A percentile compares a stretch with the other conserved stretches of the same genome.
Conservation (phyloP, 2,329 filamentous ascomycete genomes). For the Harringtonia lauricola region DNA sequence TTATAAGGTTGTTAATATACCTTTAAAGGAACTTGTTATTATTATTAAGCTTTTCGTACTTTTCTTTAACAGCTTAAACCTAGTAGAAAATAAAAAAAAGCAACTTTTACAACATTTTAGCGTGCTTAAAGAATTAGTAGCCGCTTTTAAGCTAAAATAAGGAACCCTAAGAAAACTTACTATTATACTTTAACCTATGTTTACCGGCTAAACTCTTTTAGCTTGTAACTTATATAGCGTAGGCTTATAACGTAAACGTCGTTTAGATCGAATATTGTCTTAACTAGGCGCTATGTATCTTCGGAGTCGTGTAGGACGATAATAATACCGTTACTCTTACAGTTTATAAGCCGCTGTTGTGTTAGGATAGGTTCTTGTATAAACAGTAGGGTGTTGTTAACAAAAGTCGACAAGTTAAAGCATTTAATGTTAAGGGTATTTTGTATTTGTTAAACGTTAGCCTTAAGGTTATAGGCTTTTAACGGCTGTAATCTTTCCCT, state of each 20-base stretch:
- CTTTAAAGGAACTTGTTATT: conserved; percentile 97
- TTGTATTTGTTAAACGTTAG: too few species aligned
- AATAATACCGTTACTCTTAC: conserved; percentile 73
- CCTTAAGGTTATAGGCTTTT: too few species aligned
- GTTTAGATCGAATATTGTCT: conserved; percentile 69
- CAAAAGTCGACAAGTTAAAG: too few species aligned
- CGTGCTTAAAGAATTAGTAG: too few species aligned
- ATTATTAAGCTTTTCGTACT: conserved; percentile 92
- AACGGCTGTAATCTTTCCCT: too few species aligned
- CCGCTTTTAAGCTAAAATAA: too few species aligned
- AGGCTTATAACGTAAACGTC: conserved; percentile 95
- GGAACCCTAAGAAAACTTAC: too few species aligned
- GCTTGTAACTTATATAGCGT: conserved; percentile 77
- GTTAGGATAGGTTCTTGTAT: conserved; percentile 40
- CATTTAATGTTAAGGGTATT: too few species aligned
- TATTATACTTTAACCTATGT: conserved; percentile 56
- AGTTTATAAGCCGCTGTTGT: conserved; percentile 58
- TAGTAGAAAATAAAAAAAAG: conserved; percentile 83
- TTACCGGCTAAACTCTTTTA: conserved; percentile 77
- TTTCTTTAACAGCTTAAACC: conserved; percentile 85
- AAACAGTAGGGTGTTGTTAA: too few species aligned
- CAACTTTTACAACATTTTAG: conserved; percentile 78
- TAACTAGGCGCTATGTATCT: conserved; percentile 57
- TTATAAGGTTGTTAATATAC: conserved; percentile 94
- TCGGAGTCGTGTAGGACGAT: conserved; percentile 65